Percentiles rank a stretch among this genome's conserved stretches.
Conservation (phyloP, 1,284 basidiomycete genomes). For the Phellinidium pouzarii region DNA sequence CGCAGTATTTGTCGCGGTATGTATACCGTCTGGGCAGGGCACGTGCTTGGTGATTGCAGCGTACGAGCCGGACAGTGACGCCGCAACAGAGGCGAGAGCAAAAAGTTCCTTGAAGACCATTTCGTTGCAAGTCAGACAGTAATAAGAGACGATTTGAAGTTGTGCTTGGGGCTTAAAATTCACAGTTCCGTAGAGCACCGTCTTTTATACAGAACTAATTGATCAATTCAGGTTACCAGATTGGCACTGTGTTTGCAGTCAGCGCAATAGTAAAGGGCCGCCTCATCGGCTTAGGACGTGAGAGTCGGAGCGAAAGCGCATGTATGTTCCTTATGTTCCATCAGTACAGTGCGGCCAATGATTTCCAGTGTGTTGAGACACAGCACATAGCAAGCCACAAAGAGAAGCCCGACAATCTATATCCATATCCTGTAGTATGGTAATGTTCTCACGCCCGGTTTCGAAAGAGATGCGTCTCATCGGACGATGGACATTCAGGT, state of each 20-base stretch:
- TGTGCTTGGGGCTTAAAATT: neutral
- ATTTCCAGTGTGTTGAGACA: neutral
- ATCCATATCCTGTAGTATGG: neutral
- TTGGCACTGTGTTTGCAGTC: neutral
- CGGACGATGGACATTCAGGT: neutral
- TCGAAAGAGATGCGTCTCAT: neutral
- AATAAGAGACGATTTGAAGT: neutral
- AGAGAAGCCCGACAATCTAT: neutral
- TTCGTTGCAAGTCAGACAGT: neutral
- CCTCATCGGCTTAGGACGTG: neutral
- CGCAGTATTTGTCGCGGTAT: slow-evolving; percentile 31
- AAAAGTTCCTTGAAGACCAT: slow-evolving; percentile 28
- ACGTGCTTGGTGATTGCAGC: slow-evolving; percentile 28
- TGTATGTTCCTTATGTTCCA: too few relatives aligned
- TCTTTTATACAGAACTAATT: neutral
- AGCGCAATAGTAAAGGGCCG: neutral
- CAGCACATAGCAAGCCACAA: neutral
- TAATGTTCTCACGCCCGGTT: neutral
- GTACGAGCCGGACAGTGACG: slow-evolving; percentile 14
- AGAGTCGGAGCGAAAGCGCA: neutral
- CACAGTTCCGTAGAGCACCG: neutral
- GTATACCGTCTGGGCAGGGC: slow-evolving; percentile 31
- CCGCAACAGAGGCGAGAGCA: slow-evolving; percentile 23
- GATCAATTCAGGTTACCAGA: neutral
- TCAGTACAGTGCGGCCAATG: neutral